phyloP scores from a whole-genome alignment of 2,329 filamentous ascomycete genomes.

The Xylaria sp. region DNA sequence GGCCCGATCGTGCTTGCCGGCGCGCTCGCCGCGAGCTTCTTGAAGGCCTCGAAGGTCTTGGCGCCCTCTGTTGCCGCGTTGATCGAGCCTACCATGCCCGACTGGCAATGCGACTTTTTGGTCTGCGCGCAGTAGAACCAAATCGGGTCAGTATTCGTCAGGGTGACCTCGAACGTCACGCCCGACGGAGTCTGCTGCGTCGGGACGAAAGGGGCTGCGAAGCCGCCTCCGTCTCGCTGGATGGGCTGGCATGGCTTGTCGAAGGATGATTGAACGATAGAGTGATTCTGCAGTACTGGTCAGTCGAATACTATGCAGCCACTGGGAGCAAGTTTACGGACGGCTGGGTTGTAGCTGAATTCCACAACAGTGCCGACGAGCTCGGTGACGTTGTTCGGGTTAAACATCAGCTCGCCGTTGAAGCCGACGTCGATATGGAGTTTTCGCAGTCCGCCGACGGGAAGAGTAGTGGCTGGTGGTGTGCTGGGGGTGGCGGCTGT shows the following conservation, averaged over 20 bases:
- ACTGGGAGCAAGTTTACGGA: conserved; percentile 26
- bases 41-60: conserved; percentile 55
- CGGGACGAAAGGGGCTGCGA: conserved; percentile 55
- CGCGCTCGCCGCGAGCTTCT: conserved; percentile 49
- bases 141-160: conserved; percentile 50
- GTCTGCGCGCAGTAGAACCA: conserved; percentile 56
- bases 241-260: conserved; percentile 55
- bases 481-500: conserved; percentile 45
- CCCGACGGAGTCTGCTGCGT: conserved; percentile 48
- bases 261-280: conserved; percentile 55
- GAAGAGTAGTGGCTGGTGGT: conserved; percentile 47
- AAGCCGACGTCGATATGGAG: conserved; percentile 51
- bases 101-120: conserved; percentile 51
- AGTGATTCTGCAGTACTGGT: conserved; percentile 48
- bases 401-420: conserved; percentile 49
- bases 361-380: conserved; percentile 50
- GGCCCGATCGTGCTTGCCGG: conserved; percentile 51
- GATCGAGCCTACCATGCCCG: conserved; percentile 61
- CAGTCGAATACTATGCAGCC: neutral
- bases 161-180: conserved; percentile 49
- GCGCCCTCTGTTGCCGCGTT: conserved; percentile 53
- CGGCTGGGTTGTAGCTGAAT: conserved; percentile 52
- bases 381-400: conserved; percentile 52
- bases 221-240: conserved; percentile 45
- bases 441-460: conserved; percentile 50